Evolutionary conservation across 2,329 filamentous ascomycete species (phyloP).

Genomic region (Plenodomus lindquistii): DNA sequence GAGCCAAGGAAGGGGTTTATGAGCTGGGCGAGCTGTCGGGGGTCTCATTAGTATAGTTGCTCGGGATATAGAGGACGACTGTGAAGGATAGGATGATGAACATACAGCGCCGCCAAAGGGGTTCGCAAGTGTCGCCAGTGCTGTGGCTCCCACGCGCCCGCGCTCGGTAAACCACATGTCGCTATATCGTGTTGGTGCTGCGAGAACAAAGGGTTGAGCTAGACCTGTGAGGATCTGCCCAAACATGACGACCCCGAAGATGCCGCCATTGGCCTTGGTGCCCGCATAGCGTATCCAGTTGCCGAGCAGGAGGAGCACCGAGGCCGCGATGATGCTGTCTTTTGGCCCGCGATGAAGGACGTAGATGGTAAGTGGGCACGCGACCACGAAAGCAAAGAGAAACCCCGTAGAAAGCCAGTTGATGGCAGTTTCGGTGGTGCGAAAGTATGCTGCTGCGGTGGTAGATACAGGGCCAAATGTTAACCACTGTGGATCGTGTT

Average conservation of each 20-base stretch:
- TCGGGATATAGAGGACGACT: not conserved
- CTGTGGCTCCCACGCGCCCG: conserved; percentile 85
- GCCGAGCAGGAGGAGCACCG: conserved; percentile 74
- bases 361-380: conserved; percentile 72
- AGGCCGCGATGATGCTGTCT: conserved; percentile 72
- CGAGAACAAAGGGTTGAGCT: conserved; percentile 88
- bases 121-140: conserved; percentile 82
- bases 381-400: conserved; percentile 78
- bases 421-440: conserved; percentile 72
- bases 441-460: conserved; percentile 74
- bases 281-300: conserved; percentile 93
- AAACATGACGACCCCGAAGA: conserved; percentile 79
- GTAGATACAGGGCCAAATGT: conserved; percentile 84
- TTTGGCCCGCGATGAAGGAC: conserved; percentile 81
- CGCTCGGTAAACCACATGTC: conserved; percentile 91
- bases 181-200: conserved; percentile 86
- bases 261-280: conserved; percentile 60
- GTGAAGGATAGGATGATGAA: conserved; percentile 9
- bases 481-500: conserved; percentile 68
- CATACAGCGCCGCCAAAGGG: conserved; percentile 81
- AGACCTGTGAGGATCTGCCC: conserved; percentile 90
- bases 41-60: not conserved
- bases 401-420: conserved; percentile 94
- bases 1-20: conserved; percentile 78
- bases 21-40: conserved; percentile 67